phyloP scores from a whole-genome alignment of 495 filamentous ascomycete species.

The Darksidea phi region DNA sequence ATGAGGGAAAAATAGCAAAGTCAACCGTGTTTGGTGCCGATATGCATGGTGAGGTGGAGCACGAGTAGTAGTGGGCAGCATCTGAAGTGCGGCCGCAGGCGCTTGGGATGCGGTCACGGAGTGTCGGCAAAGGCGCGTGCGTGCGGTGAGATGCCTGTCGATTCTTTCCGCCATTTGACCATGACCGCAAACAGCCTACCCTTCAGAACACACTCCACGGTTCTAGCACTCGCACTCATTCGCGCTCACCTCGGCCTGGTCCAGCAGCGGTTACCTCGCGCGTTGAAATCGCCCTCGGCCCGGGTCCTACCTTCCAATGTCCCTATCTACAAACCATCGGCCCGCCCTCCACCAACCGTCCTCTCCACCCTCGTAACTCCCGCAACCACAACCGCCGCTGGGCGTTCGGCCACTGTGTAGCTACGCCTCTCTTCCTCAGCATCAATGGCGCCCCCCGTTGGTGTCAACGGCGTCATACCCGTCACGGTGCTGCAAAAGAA shows the following conservation, averaged over 20 bases:
- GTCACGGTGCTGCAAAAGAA: constrained; percentile 61
- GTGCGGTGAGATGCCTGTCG: background rate
- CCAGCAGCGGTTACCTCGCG: background rate
- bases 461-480: constrained; percentile 59
- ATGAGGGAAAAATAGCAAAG: background rate
- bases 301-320: constrained; percentile 15
- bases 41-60: constrained; percentile 25
- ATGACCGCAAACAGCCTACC: too few relatives aligned
- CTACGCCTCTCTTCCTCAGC: too few relatives aligned
- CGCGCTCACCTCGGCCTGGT: background rate
- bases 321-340: constrained; percentile 1
- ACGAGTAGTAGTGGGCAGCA: background rate
- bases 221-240: background rate
- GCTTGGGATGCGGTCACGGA: too few relatives aligned
- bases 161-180: background rate
- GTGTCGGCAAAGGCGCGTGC: constrained; percentile 16
- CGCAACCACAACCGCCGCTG: background rate
- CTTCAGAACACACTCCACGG: background rate
- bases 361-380: constrained; percentile 5
- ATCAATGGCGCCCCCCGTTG: constrained; percentile 29
- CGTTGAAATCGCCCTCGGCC: background rate
- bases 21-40: background rate
- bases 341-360: background rate
- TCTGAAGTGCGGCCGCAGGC: constrained; percentile 19
- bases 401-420: too few relatives aligned